phyloP scores from a whole-genome alignment of 345 rosid species.

The Eucalyptus sp. region DNA sequence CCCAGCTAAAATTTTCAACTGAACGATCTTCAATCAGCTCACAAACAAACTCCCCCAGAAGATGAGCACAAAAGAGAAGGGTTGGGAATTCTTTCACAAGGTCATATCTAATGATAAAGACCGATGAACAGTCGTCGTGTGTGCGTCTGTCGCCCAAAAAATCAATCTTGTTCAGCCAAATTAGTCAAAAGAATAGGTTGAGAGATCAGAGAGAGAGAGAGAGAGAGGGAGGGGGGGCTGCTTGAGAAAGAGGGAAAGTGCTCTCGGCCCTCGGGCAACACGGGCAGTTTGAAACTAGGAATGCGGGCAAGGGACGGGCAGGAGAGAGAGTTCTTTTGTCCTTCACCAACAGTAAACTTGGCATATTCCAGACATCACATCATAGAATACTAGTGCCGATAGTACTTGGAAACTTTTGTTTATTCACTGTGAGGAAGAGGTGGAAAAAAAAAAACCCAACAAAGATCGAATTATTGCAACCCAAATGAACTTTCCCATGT shows the following conservation, averaged over 20 bases:
- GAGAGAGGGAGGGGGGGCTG: background rate
- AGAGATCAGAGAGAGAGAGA: slow-evolving; percentile 15
- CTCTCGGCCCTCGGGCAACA: slow-evolving; percentile 30
- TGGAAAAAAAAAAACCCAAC: background rate
- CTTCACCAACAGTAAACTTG: slow-evolving; percentile 16
- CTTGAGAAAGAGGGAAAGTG: slow-evolving; percentile 45
- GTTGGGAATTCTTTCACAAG: background rate
- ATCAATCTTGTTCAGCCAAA: background rate
- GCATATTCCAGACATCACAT: slow-evolving; percentile 25
- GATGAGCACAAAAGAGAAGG: background rate
- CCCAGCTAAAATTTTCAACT: background rate
- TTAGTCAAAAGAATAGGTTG: slow-evolving; percentile 32
- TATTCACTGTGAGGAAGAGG: background rate
- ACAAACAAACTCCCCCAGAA: background rate
- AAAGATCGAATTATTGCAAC: background rate
- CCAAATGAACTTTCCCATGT: background rate
- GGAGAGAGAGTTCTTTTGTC: slow-evolving; percentile 1
- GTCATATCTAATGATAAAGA: background rate
- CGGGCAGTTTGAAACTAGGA: slow-evolving; percentile 41
- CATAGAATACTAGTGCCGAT: background rate
- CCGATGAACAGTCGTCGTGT: background rate
- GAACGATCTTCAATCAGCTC: background rate
- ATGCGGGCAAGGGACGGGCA: slow-evolving; percentile 16
- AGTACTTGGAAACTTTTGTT: background rate
- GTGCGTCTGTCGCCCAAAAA: background rate